Base-by-base conservation (phyloP, 2,329 filamentous ascomycete genomes). In the Fonsecaea nubica region DNA sequence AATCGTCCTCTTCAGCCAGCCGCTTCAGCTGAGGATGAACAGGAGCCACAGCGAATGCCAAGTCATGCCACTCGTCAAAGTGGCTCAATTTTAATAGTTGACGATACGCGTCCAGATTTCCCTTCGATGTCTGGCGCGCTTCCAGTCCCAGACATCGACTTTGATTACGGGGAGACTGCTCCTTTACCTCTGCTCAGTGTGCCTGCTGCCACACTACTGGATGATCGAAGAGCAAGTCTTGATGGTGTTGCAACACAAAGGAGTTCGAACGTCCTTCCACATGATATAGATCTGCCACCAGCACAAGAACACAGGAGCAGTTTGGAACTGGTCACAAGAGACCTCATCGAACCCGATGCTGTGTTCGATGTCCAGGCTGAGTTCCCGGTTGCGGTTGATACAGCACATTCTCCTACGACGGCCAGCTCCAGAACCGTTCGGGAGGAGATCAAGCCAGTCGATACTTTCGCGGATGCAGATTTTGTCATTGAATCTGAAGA, bases 71-170 rank as follows among this genome's bases (percentile, higher is more conserved):
- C 92, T 0, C 84, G 84, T 10, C 91, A 92, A n/a, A 96, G 92
- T 81, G 90, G 93, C 75, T 96, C 92, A 0, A 96, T 97, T 71
- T 85, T 97, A 63, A 96, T 97, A 74, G 88, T 96, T 40, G 92
- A 96, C 72, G 79, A 80, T 7, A 72, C 77, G 8, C 73, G 77
- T 42, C 69, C 76, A 36, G 67, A 66, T 53, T 56, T 71, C 33
- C 76, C 78, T n/a, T 62, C 76, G 4, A 80, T 79, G 75, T 76
- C 80, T 10, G 80, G 80, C 7, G 79, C 75, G 4, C 66, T 79
- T 8, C 65, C 59, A 35, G 53, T 40, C 5, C 38, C 58, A 18
- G 21, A 55, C 12, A 30, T 15, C 40, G 55, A 55, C 2, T 32
- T 40, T 3, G 38, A 56, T 42, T 38, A 25, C n/a, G n/a, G 53